Conservation (phyloP, 805 yeast genomes). For the Yarrowia hollandica region DNA sequence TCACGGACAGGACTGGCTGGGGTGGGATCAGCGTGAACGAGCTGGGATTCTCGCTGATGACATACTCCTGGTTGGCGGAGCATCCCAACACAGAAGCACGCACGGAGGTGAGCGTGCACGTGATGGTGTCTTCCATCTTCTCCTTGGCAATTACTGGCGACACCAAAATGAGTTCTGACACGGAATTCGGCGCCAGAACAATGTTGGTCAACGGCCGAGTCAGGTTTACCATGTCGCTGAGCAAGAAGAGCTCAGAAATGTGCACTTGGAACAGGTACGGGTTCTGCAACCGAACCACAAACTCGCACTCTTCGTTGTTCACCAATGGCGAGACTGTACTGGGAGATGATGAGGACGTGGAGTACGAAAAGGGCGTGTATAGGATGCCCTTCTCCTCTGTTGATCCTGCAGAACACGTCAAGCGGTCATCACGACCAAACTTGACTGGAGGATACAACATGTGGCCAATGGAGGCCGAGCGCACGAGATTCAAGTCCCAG, state of each 20-base stretch:
- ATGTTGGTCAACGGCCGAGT: constrained; percentile 35
- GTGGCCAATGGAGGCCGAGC: constrained; percentile 46
- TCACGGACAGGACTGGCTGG: constrained; percentile 63
- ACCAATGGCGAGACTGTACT: constrained; percentile 42
- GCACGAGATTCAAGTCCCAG: constrained; percentile 72
- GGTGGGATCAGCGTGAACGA: constrained; percentile 44
- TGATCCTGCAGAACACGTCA: background rate
- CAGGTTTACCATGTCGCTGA: constrained; percentile 35
- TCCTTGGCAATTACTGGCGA: constrained; percentile 50
- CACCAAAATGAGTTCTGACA: constrained; percentile 35
- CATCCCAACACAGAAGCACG: constrained; percentile 29
- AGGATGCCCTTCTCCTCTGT: constrained; percentile 32
- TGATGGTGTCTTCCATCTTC: constrained; percentile 46
- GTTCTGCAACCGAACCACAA: constrained; percentile 64
- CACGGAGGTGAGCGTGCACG: constrained; percentile 51
- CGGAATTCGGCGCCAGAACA: constrained; percentile 37
- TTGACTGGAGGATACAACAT: constrained; percentile 26
- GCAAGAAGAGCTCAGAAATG: constrained; percentile 44
- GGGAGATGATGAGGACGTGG: background rate
- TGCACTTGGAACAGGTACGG: constrained; percentile 77
- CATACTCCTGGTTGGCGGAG: background rate
- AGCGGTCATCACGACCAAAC: background rate
- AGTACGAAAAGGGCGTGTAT: constrained; percentile 27
- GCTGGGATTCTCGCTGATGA: background rate
- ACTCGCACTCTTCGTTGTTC: constrained; percentile 63